Evolutionary conservation across 257 asterid genomes (phyloP), one percentile per base, ranked within the genome.

Genomic region (Petunia axillaris): DNA sequence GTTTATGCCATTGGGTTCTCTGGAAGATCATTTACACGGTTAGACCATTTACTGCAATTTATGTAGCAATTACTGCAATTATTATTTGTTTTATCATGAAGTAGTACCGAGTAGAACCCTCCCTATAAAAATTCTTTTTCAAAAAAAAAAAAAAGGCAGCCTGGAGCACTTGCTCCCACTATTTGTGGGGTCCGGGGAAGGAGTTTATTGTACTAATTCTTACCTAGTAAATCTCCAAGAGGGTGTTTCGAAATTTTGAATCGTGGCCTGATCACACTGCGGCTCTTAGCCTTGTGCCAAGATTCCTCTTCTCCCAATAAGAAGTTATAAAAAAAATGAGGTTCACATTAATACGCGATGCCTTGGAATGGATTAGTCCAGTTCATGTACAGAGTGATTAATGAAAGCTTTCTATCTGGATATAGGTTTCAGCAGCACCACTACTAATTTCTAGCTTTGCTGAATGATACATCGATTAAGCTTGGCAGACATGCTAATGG

Each of bases 21-120:
- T 95, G 75, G 99, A 95, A 84, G 99, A 93, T 87, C 99, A 95
- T 85, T 90, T 95, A 90, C 99, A 95, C 75, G 99, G 99, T 95
- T 83, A 90, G 97, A 55, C 64, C 57, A 3, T 58, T 74, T 66
- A 50, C 78, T 15, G 70, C 55, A 16, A 78, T 38, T 80, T 73
- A 4, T 68, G 8, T 44, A 25, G 44, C 48, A 60, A 71, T 48
- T 48, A 48, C 36, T 71, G 60, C 58, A 50, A 11, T 9, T 70
- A 70, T 46, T 46, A 46, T 71, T 71, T 71, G 60, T 40, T 35
- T 71, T 38, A 25, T 48, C 60, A 25, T 71, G 59, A 71, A 48
- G 13, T 70, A 16, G 25, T 14, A 25, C 1, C 2, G 11, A 25
- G 25, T 71, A 71, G 77, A 71, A 48, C 40, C 25, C 40, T 71